Conservation (phyloP, 495 filamentous ascomycete genomes). For the Lindgomyces ingoldianus region DNA sequence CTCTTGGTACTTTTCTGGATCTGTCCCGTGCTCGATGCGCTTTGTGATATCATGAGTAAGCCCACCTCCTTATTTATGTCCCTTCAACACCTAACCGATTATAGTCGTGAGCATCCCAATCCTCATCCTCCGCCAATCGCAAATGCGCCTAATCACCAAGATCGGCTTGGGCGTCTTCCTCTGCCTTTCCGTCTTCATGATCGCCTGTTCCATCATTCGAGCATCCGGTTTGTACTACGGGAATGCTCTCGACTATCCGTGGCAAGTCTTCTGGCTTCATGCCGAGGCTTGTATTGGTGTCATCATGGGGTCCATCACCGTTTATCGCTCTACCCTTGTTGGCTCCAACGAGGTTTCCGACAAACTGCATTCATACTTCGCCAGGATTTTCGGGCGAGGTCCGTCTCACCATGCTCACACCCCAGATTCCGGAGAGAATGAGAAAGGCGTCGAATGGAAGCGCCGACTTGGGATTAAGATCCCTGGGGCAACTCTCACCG, state of each 20-base stretch:
- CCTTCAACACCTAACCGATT: neutral
- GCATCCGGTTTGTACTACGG: neutral
- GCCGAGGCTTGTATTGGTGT: constrained; percentile 10
- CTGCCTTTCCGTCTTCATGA: constrained; percentile 17
- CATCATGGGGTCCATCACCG: constrained; percentile 17
- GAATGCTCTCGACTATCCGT: neutral
- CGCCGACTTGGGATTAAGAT: too few species aligned
- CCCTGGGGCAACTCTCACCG: too few species aligned
- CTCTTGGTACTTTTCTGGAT: neutral
- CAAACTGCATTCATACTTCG: too few species aligned
- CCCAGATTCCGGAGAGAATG: too few species aligned
- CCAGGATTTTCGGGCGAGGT: too few species aligned
- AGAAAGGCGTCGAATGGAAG: too few species aligned
- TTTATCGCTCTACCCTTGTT: too few species aligned
- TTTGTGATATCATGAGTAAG: constrained; percentile 10
- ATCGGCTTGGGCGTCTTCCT: constrained; percentile 9
- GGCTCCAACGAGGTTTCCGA: too few species aligned
- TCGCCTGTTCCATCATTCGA: constrained; percentile 13
- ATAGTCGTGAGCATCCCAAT: constrained; percentile 9
- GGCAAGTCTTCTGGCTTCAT: constrained; percentile 9
- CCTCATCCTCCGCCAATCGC: neutral
- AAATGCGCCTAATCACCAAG: neutral
- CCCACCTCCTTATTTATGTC: neutral
- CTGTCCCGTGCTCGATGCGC: neutral
- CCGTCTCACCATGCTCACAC: too few species aligned